These are phyloP conservation scores for Geoglossum cookeanum DNA, from an alignment of 2,329 filamentous ascomycete genomes.

Conservation along the genomic window DNA sequence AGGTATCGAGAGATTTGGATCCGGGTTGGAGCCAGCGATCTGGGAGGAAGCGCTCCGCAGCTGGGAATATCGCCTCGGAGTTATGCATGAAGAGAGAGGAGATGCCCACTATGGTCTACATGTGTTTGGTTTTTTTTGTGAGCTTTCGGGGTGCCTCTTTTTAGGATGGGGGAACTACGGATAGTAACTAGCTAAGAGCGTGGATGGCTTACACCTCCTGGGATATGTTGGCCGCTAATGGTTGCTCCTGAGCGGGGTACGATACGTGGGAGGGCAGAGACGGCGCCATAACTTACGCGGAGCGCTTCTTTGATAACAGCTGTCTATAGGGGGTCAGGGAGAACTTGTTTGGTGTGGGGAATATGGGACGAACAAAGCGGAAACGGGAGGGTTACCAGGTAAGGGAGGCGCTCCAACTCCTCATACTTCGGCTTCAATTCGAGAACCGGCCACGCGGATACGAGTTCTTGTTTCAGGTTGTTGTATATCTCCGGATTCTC, in stretches of 20 bases:
- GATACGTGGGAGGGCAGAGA: conserved; percentile 12
- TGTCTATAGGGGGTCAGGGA: conserved; percentile 12
- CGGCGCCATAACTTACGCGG: conserved; percentile 19
- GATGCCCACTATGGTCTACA: conserved; percentile 21
- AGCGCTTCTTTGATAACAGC: conserved; percentile 23
- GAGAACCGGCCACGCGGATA: conserved; percentile 19
- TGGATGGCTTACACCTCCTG: conserved; percentile 14
- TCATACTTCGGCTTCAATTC: conserved; percentile 15
- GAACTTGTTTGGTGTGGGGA: not conserved
- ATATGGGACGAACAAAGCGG: no score
- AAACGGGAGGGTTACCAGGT: not conserved
- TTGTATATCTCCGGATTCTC: conserved; percentile 16
- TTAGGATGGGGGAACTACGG: conserved; percentile 10
- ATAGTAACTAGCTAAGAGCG: conserved; percentile 17
- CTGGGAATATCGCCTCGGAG: not conserved
- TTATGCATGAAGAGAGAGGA: conserved; percentile 14
- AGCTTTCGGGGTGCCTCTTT: no score
- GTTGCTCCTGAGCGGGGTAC: conserved; percentile 13
- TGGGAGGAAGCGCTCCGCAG: not conserved
- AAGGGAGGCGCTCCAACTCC: conserved; percentile 19
- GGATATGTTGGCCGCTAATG: conserved; percentile 10
- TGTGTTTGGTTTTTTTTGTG: conserved; percentile 18
- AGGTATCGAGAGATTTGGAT: conserved; percentile 5
- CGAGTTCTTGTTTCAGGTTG: conserved; percentile 22
- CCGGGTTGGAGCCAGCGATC: not conserved